Evolutionary conservation across 495 filamentous ascomycete genomes (phyloP).

Genomic region (Lepidopterella palustris): DNA sequence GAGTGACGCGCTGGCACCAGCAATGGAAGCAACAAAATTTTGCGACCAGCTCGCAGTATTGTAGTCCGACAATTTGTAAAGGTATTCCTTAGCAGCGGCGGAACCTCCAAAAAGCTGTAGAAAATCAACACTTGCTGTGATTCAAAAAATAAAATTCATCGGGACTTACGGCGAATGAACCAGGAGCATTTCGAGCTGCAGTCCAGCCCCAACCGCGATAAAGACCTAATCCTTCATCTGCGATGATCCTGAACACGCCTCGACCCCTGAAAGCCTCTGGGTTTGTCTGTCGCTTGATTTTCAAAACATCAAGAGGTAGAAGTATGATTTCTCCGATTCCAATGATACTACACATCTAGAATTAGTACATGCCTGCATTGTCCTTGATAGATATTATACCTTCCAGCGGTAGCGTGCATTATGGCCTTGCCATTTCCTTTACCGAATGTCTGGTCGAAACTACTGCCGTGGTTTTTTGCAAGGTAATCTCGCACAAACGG

Average conservation of each 20-base stretch:
- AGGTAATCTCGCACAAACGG: slow-evolving; percentile 92
- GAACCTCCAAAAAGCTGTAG: slow-evolving; percentile 93
- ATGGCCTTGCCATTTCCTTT: slow-evolving; percentile 97
- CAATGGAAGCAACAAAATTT: slow-evolving; percentile 96
- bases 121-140: slow-evolving; percentile 13
- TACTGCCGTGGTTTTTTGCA: slow-evolving; percentile 65
- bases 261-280: slow-evolving; percentile 94
- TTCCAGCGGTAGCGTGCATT: slow-evolving; percentile 93
- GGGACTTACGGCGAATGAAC: slow-evolving; percentile 82
- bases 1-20: slow-evolving; percentile 84
- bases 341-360: slow-evolving; percentile 58
- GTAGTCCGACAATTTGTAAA: slow-evolving; percentile 83
- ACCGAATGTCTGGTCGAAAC: slow-evolving; percentile 85
- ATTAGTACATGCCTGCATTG: too few relatives aligned
- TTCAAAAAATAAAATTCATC: not conserved
- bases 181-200: slow-evolving; percentile 91
- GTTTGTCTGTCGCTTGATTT: slow-evolving; percentile 99
- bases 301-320: slow-evolving; percentile 90
- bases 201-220: slow-evolving; percentile 98
- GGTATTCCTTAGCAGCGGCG: slow-evolving; percentile 95
- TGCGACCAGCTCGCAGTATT: slow-evolving; percentile 90
- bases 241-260: slow-evolving; percentile 80
- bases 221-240: slow-evolving; percentile 90
- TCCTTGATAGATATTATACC: slow-evolving; percentile 43
- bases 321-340: slow-evolving; percentile 96